Conservation (phyloP, 352 stramenopile species). For the Phytophthora pisi region DNA sequence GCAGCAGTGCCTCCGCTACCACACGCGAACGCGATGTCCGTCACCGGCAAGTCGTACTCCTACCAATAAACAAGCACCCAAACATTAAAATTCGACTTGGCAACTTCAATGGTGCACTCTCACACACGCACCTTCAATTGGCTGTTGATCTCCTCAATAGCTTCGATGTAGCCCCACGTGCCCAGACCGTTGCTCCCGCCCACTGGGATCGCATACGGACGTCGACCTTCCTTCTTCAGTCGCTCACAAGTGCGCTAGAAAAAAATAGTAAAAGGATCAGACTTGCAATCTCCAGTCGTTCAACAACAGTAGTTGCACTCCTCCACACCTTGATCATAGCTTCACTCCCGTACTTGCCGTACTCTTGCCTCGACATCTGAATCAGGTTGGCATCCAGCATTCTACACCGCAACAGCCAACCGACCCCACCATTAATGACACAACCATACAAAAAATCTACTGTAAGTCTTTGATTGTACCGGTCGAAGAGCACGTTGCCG, state of each 20-base stretch:
- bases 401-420: constrained; percentile 27
- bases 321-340: constrained; percentile 75
- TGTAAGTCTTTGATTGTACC: constrained; percentile 29
- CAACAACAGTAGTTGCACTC: neutral
- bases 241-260: constrained; percentile 66
- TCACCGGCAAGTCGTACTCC: constrained; percentile 59
- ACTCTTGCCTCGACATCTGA: constrained; percentile 83
- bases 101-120: neutral
- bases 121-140: constrained; percentile 56
- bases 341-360: constrained; percentile 77
- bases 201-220: constrained; percentile 84
- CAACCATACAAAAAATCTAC: neutral
- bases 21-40: constrained; percentile 87
- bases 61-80: constrained; percentile 18
- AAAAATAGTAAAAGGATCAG: neutral
- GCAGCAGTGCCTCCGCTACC: constrained; percentile 80
- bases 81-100: neutral
- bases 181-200: constrained; percentile 93
- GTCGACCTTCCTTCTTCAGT: constrained; percentile 56
- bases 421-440: neutral
- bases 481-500: constrained; percentile 81
- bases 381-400: constrained; percentile 78
- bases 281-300: neutral
- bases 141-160: constrained; percentile 88
- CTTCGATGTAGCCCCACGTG: constrained; percentile 94